Conservation (phyloP, 495 filamentous ascomycete species). For the Penicillium goetzii region DNA sequence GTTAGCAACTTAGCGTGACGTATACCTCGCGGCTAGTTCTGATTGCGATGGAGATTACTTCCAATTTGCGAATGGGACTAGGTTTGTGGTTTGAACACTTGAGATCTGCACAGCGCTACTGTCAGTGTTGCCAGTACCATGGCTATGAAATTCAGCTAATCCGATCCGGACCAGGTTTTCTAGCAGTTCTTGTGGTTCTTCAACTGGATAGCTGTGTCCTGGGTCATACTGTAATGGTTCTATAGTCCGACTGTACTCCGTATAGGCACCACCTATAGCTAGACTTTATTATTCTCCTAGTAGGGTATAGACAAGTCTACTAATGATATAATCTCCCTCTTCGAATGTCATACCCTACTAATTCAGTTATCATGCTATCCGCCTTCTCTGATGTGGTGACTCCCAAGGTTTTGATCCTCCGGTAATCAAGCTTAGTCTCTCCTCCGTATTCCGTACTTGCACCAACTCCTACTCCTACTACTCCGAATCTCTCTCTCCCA, state of each 20-base stretch:
- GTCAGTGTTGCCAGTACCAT: neutral
- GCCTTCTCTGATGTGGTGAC: neutral
- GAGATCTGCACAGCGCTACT: neutral
- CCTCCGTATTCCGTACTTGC: neutral
- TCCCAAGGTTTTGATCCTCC: neutral
- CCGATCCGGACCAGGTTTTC: neutral
- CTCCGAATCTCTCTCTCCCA: neutral
- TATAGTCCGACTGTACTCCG: no score
- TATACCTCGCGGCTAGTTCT: neutral
- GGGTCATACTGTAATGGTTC: neutral
- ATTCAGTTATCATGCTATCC: neutral
- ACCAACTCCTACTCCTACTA: no score
- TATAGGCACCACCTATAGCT: no score
- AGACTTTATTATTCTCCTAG: no score
- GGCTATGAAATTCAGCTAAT: neutral
- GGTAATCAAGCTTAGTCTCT: neutral
- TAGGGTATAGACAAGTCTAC: neutral
- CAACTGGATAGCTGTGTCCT: neutral
- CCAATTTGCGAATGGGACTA: neutral
- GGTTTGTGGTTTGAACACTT: neutral
- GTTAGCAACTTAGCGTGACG: neutral
- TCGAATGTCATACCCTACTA: neutral
- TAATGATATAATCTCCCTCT: neutral
- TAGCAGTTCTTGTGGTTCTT: neutral
- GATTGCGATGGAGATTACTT: neutral